Conservation (phyloP, 192 early-diverging fungal species). For the Helicostylum pulchrum region DNA sequence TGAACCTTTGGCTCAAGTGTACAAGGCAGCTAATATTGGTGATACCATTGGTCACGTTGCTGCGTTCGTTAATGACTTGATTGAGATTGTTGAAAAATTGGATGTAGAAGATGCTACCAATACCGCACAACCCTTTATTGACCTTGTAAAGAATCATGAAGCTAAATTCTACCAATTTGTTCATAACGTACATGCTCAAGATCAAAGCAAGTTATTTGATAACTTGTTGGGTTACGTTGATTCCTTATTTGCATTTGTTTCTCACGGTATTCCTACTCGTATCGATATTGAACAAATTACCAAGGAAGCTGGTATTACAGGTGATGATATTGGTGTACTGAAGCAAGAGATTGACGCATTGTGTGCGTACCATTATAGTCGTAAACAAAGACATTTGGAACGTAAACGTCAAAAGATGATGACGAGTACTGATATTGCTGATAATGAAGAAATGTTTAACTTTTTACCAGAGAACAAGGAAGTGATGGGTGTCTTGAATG, state of each 20-base stretch:
- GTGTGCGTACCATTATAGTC: constrained; percentile 23
- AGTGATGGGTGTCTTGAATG: constrained; percentile 31
- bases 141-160: constrained; percentile 47
- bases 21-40: constrained; percentile 55
- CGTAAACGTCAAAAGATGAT: constrained; percentile 32
- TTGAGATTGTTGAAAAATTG: constrained; percentile 47
- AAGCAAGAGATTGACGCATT: constrained; percentile 31
- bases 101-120: constrained; percentile 32
- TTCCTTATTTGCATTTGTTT: constrained; percentile 38
- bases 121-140: constrained; percentile 41
- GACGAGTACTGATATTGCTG: constrained; percentile 17
- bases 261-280: constrained; percentile 31
- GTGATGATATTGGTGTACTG: constrained; percentile 29
- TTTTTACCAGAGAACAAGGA: neutral
- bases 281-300: constrained; percentile 33
- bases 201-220: constrained; percentile 45
- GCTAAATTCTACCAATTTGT: constrained; percentile 55
- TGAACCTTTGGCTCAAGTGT: constrained; percentile 53
- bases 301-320: constrained; percentile 10
- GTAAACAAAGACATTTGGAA: constrained; percentile 39
- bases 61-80: constrained; percentile 51
- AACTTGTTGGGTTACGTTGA: constrained; percentile 48
- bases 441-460: constrained; percentile 1
- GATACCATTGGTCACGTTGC: constrained; percentile 48
- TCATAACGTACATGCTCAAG: constrained; percentile 48